Conservation (phyloP, 2,329 filamentous ascomycete genomes). For the Fusarium sacchari region DNA sequence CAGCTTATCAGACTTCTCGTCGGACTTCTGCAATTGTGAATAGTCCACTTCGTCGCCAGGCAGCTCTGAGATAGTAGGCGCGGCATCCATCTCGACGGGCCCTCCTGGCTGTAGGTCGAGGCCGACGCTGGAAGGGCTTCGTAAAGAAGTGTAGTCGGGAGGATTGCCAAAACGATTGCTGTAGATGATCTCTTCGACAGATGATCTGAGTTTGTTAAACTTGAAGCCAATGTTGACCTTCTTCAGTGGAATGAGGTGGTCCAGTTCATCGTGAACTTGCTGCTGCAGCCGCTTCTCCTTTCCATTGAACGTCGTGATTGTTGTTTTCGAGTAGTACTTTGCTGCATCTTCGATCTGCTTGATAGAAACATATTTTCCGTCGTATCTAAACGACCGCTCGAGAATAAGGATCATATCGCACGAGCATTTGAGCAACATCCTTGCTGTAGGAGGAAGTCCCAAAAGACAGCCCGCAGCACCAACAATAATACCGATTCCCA, state of each 20-base stretch:
- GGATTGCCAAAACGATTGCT: conserved; percentile 32
- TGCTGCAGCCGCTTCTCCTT: conserved; percentile 38
- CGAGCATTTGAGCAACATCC: conserved; percentile 42
- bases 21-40: background rate
- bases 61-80: conserved; percentile 13
- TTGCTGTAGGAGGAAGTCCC: conserved; percentile 31
- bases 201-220: conserved; percentile 37
- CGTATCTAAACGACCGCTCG: conserved; percentile 38
- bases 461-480: conserved; percentile 33
- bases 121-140: conserved; percentile 27
- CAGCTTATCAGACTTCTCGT: background rate
- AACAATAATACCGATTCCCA: conserved; percentile 33
- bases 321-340: conserved; percentile 36
- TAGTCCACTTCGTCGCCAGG: background rate
- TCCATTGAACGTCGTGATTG: conserved; percentile 31
- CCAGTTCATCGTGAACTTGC: conserved; percentile 41
- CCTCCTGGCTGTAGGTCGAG: background rate
- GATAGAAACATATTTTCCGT: conserved; percentile 41
- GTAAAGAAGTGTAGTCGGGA: conserved; percentile 18
- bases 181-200: conserved; percentile 35
- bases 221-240: conserved; percentile 37
- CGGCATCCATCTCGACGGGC: conserved; percentile 11
- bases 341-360: conserved; percentile 42
- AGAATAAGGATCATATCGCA: conserved; percentile 43
- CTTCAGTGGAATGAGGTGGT: conserved; percentile 37